These are phyloP conservation scores for Mycena amicta DNA, from an alignment of 768 basidiomycete species.

Conservation along the genomic window DNA sequence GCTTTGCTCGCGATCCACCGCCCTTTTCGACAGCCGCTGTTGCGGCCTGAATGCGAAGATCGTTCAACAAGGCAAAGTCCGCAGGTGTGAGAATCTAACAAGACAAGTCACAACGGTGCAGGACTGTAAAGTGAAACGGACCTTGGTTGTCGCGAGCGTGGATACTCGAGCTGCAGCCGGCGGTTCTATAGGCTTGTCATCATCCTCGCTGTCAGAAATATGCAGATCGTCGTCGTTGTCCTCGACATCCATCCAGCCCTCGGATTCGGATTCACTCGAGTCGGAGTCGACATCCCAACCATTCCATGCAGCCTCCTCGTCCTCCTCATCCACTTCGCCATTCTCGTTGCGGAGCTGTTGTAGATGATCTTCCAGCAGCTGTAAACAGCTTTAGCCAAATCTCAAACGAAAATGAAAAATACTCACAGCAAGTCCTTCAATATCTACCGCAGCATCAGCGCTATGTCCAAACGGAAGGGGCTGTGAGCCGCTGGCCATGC, in stretches of 20 bases:
- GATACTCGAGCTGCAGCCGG: constrained; percentile 46
- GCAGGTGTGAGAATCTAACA: constrained; percentile 92
- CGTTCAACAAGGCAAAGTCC: constrained; percentile 90
- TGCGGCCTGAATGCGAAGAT: constrained; percentile 82
- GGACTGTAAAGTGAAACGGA: constrained; percentile 29
- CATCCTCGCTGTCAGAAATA: constrained; percentile 88
- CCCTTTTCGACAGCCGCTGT: constrained; percentile 67
- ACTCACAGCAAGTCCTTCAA: constrained; percentile 86
- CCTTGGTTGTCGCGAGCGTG: constrained; percentile 81
- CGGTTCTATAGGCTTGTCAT: constrained; percentile 48
- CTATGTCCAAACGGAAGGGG: constrained; percentile 84
- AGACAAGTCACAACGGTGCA: neutral
- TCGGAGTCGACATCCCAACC: constrained; percentile 88
- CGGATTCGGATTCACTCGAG: constrained; percentile 56
- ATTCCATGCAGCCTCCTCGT: constrained; percentile 77
- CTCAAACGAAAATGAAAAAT: neutral
- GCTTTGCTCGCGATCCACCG: constrained; percentile 78
- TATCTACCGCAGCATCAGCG: constrained; percentile 73
- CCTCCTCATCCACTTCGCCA: constrained; percentile 45
- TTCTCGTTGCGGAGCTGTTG: constrained; percentile 64
- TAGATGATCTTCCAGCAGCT: constrained; percentile 91
- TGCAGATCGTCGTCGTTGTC: constrained; percentile 65
- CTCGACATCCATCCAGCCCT: constrained; percentile 81
- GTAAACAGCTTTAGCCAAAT: neutral
- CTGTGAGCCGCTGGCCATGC: constrained; percentile 59